Percentiles rank a stretch among this genome's conserved stretches.
phyloP scores from a whole-genome alignment of 148 eudicot species.

The Cornus controversa region DNA sequence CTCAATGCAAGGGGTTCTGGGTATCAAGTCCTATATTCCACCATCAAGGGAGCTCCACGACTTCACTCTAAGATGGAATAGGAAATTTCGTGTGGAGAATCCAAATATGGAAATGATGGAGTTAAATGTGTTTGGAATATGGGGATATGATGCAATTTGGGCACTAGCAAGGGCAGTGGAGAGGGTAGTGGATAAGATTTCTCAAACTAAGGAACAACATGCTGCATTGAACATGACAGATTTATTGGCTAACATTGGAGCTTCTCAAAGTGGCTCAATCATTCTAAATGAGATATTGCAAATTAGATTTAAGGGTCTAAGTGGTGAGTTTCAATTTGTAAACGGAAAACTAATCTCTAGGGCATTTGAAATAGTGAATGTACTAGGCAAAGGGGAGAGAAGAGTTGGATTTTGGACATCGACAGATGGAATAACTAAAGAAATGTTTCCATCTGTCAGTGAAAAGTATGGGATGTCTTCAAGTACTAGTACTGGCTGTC shows the following conservation, averaged over 20 bases:
- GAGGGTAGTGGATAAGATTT: not conserved
- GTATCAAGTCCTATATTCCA: constrained; percentile 25
- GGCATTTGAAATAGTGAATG: constrained; percentile 23
- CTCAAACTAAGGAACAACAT: not conserved
- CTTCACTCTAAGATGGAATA: constrained; percentile 23
- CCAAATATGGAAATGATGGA: not conserved
- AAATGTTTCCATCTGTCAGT: not conserved
- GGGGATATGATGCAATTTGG: constrained; percentile 31
- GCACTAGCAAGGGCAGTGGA: constrained; percentile 20
- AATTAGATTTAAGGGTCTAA: constrained; percentile 8
- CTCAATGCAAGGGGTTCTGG: constrained; percentile 29
- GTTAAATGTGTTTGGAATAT: constrained; percentile 10
- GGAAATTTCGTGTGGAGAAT: not conserved
- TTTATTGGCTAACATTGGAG: not conserved
- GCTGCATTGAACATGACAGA: not conserved
- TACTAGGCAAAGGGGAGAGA: constrained; percentile 14
- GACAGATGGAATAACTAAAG: not conserved
- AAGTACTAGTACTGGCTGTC: not conserved
- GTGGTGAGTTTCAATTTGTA: constrained; percentile 16
- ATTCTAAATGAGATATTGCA: constrained; percentile 10
- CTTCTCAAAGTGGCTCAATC: constrained; percentile 5
- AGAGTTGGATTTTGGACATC: constrained; percentile 28
- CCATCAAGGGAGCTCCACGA: constrained; percentile 18
- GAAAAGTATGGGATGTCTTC: not conserved
- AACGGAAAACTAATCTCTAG: constrained; percentile 11